Percentiles rank a stretch among this genome's conserved stretches.
phyloP scores from a whole-genome alignment of 306 rosid genomes.

The Corylus americana region DNA sequence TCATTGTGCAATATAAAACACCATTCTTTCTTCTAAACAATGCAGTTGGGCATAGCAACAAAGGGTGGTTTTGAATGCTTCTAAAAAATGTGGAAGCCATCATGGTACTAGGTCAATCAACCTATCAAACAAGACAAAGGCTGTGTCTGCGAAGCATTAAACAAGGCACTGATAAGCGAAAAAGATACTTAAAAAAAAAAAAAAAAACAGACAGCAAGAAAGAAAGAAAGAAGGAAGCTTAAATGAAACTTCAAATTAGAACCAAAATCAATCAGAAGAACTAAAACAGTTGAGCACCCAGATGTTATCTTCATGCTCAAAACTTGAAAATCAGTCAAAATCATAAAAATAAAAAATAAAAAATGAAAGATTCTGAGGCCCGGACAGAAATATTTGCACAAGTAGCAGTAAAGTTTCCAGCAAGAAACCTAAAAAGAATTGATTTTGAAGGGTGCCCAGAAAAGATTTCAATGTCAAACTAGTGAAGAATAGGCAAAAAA shows the following conservation, averaged over 20 bases:
- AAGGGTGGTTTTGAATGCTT: conserved; percentile 59
- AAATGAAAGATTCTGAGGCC: background rate
- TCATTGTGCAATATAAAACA: conserved; percentile 48
- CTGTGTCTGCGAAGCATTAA: conserved; percentile 3
- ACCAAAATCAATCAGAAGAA: background rate
- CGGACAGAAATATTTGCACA: background rate
- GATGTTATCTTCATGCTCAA: background rate
- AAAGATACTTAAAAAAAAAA: background rate
- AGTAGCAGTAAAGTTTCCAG: background rate
- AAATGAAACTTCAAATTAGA: background rate
- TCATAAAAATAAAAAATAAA: background rate
- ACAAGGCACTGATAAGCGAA: background rate
- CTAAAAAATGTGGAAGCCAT: conserved; percentile 74
- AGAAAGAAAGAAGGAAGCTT: background rate
- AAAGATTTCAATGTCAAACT: background rate
- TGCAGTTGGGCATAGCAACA: conserved; percentile 47
- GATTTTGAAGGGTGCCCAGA: background rate
- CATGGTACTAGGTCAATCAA: conserved; percentile 1
- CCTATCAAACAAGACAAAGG: conserved; percentile 5
- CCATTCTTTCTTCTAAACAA: conserved; percentile 44
- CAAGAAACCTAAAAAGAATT: background rate
- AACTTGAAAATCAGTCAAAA: background rate
- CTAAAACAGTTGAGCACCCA: background rate
- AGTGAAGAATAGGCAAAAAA: background rate
- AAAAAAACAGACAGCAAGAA: too few relatives aligned